Evolutionary conservation across 441 rosid species (phyloP), one percentile per base, ranked within the genome.

Genomic region (Adansonia gregorii): DNA sequence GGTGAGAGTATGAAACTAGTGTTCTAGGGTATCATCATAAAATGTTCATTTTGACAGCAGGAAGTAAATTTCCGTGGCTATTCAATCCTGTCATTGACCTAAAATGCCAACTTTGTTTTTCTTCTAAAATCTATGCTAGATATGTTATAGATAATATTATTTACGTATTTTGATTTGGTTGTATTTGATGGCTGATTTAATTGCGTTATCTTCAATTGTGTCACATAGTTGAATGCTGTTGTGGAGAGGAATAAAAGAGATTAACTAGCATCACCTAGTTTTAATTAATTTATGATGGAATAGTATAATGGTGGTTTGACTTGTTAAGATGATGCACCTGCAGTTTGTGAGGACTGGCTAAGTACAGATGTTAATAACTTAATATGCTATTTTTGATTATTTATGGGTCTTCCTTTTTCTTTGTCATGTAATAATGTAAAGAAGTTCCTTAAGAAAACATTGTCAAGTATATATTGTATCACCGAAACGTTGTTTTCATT

Each of bases 1-100:
- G 9, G 31, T 67, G 31, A 67, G 71, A 67, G 72, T 67, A 45
- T 67, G 72, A 67, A 45, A 19, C 72, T 67, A 43, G 54, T 59
- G 31, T 24, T 67, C 54, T 67, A 67, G 15, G n/a, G 5, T 10
- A 67, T 67, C 45, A 24, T 67, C 14, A 1, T 43, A 39, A 45
- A 35, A 45, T 67, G 35, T 67, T 45, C 52, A 43, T 19, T 45
- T 45, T 10, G 72, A 19, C 15, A 17, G 12, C 35, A 4, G n/a
- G 11, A 69, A 49, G 58, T 12, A 49, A 69, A 12, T 49, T 49
- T 3, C 14, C 49, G 6, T 48, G 58, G 43, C 58, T 48, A 22
- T 49, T 69, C 43, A 49, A 69, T 17, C 59, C 39, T 49, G 20
- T 8, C 12, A 24, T 68, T 48, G 43, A 49, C 49, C 58, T 24